Evolutionary conservation across 257 asterid species (phyloP), one percentile per base, ranked within the genome.

Genomic region (Ilex aquifolium): DNA sequence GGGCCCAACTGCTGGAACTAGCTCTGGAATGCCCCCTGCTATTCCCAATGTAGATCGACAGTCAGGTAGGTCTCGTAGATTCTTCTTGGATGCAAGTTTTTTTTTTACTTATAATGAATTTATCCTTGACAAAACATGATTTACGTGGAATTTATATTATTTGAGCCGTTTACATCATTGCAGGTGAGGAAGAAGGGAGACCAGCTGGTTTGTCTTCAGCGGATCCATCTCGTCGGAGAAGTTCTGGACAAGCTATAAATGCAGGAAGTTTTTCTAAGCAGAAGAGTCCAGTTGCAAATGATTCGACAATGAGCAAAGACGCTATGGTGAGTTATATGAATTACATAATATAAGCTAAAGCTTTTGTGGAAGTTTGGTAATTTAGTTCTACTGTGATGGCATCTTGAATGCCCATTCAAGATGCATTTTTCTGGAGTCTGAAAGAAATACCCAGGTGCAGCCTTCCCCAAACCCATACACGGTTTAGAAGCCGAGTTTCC

Each of bases 11-110:
- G 88, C 87, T 55, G 96, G 88, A 68, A 82, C 95, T 31, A 91
- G 95, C 80, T 81, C 95, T 31, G 96, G 92, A 55, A 76, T 91
- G 42, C 96, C 95, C 61, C 98, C 98, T 64, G 88, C 79, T 30
- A 76, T 88, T 75, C 92, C 95, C 67, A 76, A 77, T 71, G 82
- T 76, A 53, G 96, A 88, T 68, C 75, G 90, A 53, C 80, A 67
- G 44, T 79, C 84, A 77, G 95, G 95, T 91, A 77, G 54, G 44
- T 62, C 57, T 67, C 59, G 61, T 27, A 32, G 10, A 27, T 60
- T 51, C 42, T 66, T 29, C 7, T 13, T 61, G 54, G 5, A 56
- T 21, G 31, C 14, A 27, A 31, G 32, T 54, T 5, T 21, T 21
- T 21, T 21, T 7, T 36, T 36, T 4, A 36, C 42, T 36, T 36